Percentiles rank a stretch among this genome's conserved stretches.
These are phyloP conservation scores for Colletotrichum lini DNA, from an alignment of 2,329 filamentous ascomycete species.

Conservation along the genomic window DNA sequence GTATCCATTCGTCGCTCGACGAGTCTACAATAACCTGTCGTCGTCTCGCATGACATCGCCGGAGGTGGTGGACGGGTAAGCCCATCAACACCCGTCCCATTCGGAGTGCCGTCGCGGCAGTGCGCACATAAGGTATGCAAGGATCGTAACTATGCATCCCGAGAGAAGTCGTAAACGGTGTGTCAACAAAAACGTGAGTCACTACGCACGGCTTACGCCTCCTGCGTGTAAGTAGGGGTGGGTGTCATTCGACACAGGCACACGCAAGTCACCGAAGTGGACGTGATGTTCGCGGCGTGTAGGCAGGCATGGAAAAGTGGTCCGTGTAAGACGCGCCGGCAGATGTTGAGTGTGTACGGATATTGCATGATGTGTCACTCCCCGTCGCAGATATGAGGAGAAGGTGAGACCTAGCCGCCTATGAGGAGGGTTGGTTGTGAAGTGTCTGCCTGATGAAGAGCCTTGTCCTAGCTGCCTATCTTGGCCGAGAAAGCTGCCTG, in stretches of 20 bases:
- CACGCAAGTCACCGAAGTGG: not conserved
- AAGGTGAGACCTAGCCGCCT: no score
- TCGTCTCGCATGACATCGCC: not conserved
- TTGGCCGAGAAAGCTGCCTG: not conserved
- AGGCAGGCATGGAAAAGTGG: not conserved
- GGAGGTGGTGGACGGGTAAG: slow-evolving; percentile 27
- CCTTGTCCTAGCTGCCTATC: not conserved
- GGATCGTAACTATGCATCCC: not conserved
- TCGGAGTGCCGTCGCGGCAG: not conserved
- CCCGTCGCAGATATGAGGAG: no score
- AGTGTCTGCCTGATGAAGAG: not conserved
- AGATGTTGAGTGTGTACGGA: no score
- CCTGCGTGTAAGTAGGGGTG: not conserved
- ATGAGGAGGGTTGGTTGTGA: not conserved
- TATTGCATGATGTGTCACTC: not conserved
- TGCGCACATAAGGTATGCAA: not conserved
- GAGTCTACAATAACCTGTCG: not conserved
- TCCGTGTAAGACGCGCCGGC: not conserved
- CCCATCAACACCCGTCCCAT: not conserved
- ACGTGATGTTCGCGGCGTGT: not conserved
- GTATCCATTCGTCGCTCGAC: not conserved
- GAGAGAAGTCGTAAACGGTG: not conserved
- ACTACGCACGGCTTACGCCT: slow-evolving; percentile 10
- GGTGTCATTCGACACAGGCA: no score
- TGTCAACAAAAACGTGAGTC: slow-evolving; percentile 10